These are phyloP conservation scores for Eucalyptus pauciflora DNA, from an alignment of 345 rosid genomes.

Conservation along the genomic window DNA sequence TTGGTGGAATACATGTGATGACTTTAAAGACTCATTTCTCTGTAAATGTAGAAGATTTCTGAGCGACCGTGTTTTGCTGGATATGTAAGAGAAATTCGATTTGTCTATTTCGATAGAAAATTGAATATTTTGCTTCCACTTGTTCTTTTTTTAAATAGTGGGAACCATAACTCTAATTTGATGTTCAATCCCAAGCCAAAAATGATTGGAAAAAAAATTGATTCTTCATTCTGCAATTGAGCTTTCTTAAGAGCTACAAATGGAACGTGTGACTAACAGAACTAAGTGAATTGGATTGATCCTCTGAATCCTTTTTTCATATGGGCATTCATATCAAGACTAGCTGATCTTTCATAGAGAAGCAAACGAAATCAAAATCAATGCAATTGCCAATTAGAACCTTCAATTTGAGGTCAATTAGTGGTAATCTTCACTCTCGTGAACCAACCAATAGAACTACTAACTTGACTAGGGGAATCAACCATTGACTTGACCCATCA, in stretches of 20 bases:
- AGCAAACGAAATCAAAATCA: no score
- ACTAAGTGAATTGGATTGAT: no score
- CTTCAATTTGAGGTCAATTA: no score
- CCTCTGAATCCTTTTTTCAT: no score
- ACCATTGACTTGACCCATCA: not conserved
- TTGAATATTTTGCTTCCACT: not conserved
- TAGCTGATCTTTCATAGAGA: no score
- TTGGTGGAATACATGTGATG: not conserved
- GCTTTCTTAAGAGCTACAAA: no score
- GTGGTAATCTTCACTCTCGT: no score
- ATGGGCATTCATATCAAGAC: no score
- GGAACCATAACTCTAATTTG: not conserved
- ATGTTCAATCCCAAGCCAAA: not conserved
- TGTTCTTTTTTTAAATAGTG: not conserved
- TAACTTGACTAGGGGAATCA: fast-evolving
- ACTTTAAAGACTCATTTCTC: not conserved
- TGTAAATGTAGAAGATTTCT: not conserved
- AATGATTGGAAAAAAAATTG: not conserved
- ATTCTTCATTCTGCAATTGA: no score
- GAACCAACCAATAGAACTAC: no score
- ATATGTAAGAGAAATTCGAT: not conserved
- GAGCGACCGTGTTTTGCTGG: not conserved
- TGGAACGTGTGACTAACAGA: fast-evolving
- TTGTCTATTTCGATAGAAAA: fast-evolving
- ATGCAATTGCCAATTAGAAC: fast-evolving